Evolutionary conservation across 2,329 filamentous ascomycete genomes (phyloP).

Genomic region (Penicillium sp.): DNA sequence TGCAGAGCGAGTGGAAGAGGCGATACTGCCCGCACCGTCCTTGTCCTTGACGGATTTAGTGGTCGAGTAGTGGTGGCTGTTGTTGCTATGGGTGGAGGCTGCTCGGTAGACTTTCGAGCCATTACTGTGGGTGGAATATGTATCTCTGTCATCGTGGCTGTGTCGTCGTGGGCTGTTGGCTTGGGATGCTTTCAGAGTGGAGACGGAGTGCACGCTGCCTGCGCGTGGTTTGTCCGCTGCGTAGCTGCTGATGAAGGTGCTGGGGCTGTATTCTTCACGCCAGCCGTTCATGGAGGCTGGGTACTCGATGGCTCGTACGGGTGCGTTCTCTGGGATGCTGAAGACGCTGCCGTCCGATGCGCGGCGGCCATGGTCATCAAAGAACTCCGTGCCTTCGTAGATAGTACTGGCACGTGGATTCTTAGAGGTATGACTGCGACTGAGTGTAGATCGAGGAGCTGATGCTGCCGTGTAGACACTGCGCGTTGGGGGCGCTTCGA

Average conservation of each 20-base stretch:
- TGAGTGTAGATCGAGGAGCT: conserved; percentile 31
- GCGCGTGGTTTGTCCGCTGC: conserved; percentile 34
- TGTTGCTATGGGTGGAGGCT: conserved; percentile 22
- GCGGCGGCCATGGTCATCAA: conserved; percentile 33
- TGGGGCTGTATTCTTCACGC: conserved; percentile 32
- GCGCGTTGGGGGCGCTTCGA: conserved; percentile 32
- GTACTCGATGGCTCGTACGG: conserved; percentile 43
- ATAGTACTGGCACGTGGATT: conserved; percentile 43
- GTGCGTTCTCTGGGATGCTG: conserved; percentile 32
- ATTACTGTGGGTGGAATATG: conserved; percentile 20
- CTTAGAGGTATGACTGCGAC: conserved; percentile 39
- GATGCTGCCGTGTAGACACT: conserved; percentile 23
- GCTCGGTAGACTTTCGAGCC: conserved; percentile 16
- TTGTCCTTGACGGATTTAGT: conserved; percentile 13
- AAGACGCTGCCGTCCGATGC: conserved; percentile 41
- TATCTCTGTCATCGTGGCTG: conserved; percentile 24
- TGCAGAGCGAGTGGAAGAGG: conserved; percentile 35
- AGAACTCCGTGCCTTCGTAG: conserved; percentile 40
- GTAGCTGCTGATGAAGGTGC: conserved; percentile 46
- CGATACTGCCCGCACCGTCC: conserved; percentile 20
- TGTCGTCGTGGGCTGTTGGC: conserved; percentile 16
- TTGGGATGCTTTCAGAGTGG: conserved; percentile 38
- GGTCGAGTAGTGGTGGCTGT: conserved; percentile 14
- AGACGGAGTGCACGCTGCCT: conserved; percentile 37
- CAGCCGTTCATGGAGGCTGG: conserved; percentile 27